Conservation (phyloP, 176 grass and related monocot species). For the Poa pratensis region DNA sequence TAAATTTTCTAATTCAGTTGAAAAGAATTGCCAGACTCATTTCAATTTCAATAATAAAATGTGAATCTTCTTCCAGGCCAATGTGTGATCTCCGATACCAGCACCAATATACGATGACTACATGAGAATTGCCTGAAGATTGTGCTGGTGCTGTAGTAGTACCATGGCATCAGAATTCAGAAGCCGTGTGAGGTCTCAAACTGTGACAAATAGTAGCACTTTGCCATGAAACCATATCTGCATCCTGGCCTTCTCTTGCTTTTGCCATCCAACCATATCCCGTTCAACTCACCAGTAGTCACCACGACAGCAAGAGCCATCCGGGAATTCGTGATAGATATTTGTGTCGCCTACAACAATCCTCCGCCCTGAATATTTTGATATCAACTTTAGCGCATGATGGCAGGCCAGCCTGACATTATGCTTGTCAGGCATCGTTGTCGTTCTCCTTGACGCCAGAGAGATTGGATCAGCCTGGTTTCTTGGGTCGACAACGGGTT, state of each 20-base stretch:
- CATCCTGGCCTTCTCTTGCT: not conserved
- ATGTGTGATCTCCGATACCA: too few species aligned
- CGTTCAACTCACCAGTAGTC: slow-evolving; percentile 79
- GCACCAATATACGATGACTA: too few species aligned
- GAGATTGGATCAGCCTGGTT: slow-evolving; percentile 30
- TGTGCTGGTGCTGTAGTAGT: slow-evolving; percentile 4
- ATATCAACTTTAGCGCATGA: slow-evolving; percentile 82
- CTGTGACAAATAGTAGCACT: not conserved
- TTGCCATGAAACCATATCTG: not conserved
- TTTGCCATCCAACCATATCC: not conserved
- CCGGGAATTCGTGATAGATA: slow-evolving; percentile 76
- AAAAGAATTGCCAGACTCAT: too few species aligned
- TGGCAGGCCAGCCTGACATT: slow-evolving; percentile 81
- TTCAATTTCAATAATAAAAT: too few species aligned
- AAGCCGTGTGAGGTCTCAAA: not conserved
- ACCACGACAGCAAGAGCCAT: slow-evolving; percentile 82
- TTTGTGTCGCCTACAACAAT: slow-evolving; percentile 80
- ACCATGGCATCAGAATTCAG: not conserved
- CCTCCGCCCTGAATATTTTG: slow-evolving; percentile 54
- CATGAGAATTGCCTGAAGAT: not conserved
- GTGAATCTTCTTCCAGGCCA: too few species aligned
- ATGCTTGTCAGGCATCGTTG: slow-evolving; percentile 59
- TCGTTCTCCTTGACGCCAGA: slow-evolving; percentile 30
- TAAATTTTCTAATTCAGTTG: too few species aligned
- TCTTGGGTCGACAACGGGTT: slow-evolving; percentile 24